Base-by-base conservation (phyloP, 257 asterid species). In the Striga asiatica region DNA sequence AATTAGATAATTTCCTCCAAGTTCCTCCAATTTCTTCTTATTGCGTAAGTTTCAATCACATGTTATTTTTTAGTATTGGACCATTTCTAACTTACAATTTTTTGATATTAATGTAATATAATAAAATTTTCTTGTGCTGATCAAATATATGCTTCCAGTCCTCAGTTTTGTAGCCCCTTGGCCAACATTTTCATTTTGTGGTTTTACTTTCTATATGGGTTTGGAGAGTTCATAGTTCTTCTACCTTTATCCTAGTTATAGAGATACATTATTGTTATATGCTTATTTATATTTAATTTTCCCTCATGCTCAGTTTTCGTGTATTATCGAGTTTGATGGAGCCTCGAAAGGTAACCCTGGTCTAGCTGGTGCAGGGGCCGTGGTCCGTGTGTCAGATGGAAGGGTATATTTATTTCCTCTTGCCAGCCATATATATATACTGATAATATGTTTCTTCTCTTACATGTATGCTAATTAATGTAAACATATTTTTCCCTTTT, bases 281-380 rank as follows among this genome's bases (percentile, higher is more conserved):
- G n/a, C n/a, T n/a, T n/a, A n/a, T n/a, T n/a, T n/a, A n/a, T n/a
- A n/a, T 45, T 55, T 60, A 22, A 1, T 29, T 22, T 53, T 18
- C 17, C 37, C 53, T 11, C 42, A 20, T 7, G 34, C 48, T 5
- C 81, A 89, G 97, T 61, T 78, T 61, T 79, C 97, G 29, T 85
- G 97, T 64, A 62, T 71, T 73, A 65, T 89, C 16, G 97, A 85
- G 76, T 89, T 89, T 66, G 97, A 89, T 68, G 97, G 97, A 42
- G 92, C 97, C 66, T 85, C 97, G 60, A 89, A 89, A 75, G 97
- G 97, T 47, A 89, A 89, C 59, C 97, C 97, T 51, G 97, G 97
- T 48, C 85, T 70, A 66, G 93, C 97, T 79, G 97, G 97, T 50
- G 97, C 97, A 45, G 97, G 97, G 50, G 94, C 97, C 1, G 82